These are phyloP conservation scores for Porcisia deanei DNA, from an alignment of 208 protist genomes.

Conservation along the genomic window DNA sequence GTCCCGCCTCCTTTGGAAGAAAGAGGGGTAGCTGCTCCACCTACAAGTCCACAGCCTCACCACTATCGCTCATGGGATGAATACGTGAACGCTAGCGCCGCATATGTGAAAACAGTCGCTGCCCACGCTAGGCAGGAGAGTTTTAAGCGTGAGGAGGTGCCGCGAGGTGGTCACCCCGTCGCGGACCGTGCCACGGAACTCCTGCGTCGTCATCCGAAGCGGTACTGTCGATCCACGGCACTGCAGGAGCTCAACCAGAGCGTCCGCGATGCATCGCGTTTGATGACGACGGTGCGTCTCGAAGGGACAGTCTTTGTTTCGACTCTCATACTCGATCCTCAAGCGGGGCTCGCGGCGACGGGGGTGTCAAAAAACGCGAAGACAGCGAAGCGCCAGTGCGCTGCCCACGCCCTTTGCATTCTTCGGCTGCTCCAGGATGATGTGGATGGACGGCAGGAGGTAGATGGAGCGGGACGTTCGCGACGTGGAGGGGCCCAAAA, in stretches of 20 bases:
- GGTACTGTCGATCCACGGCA: constrained; percentile 19
- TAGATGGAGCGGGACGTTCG: not conserved
- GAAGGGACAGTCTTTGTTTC: constrained; percentile 40
- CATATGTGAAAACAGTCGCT: constrained; percentile 30
- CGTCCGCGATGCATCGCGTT: constrained; percentile 33
- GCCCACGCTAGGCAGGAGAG: constrained; percentile 12
- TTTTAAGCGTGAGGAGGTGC: constrained; percentile 35
- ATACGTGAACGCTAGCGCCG: constrained; percentile 42
- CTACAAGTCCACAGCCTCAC: not conserved
- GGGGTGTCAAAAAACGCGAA: constrained; percentile 51
- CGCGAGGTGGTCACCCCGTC: constrained; percentile 43
- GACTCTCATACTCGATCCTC: constrained; percentile 48
- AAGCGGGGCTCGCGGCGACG: constrained; percentile 38
- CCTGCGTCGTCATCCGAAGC: constrained; percentile 21
- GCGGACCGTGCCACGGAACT: constrained; percentile 55
- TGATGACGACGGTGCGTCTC: constrained; percentile 38
- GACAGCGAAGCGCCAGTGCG: constrained; percentile 58
- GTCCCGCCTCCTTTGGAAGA: constrained; percentile 25
- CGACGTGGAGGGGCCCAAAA: not conserved
- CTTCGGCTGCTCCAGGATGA: constrained; percentile 32
- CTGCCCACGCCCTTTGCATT: constrained; percentile 65
- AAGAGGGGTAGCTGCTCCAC: not conserved
- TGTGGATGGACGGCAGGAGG: not conserved
- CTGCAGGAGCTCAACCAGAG: constrained; percentile 54
- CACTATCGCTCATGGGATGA: constrained; percentile 31